Conservation (phyloP, 257 asterid genomes). For the Plectranthus barbatus region DNA sequence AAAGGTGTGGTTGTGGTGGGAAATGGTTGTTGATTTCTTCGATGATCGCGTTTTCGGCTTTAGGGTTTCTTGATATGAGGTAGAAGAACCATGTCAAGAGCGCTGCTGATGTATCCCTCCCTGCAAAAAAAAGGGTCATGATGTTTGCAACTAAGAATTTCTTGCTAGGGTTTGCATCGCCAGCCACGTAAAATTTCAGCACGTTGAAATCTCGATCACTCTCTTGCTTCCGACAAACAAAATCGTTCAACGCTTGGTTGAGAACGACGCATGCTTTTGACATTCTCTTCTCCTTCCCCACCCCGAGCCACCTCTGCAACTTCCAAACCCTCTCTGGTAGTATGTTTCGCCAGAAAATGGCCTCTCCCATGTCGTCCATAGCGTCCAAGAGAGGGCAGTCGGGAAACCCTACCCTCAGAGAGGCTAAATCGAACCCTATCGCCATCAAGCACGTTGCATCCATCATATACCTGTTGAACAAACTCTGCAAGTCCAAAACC, state of each 20-base stretch:
- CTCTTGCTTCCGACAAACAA: conserved; percentile 4
- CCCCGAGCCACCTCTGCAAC: conserved; percentile 26
- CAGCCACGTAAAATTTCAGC: conserved; percentile 21
- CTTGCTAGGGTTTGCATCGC: not conserved
- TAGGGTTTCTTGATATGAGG: conserved; percentile 29
- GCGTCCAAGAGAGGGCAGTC: conserved; percentile 21
- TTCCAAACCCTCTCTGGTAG: conserved; percentile 38
- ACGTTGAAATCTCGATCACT: conserved; percentile 17
- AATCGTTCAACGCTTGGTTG: not conserved
- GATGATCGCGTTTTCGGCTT: conserved; percentile 7
- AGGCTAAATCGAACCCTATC: conserved; percentile 30
- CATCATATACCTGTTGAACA: conserved; percentile 44
- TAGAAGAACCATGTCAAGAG: conserved; percentile 39
- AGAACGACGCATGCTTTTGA: conserved; percentile 17
- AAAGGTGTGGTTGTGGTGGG: not conserved
- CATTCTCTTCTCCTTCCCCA: conserved; percentile 37
- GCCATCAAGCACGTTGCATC: conserved; percentile 40
- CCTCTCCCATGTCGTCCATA: conserved; percentile 42
- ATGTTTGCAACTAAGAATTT: conserved; percentile 20
- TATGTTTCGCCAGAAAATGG: conserved; percentile 33
- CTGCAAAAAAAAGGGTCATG: conserved; percentile 40
- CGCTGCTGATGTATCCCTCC: conserved; percentile 39
- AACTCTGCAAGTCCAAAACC: conserved; percentile 24
- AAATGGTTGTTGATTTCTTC: conserved; percentile 13
- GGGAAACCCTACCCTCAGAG: conserved; percentile 30